These are phyloP conservation scores for Globisporangium splendens DNA, from an alignment of 352 stramenopile species.

Conservation along the genomic window DNA sequence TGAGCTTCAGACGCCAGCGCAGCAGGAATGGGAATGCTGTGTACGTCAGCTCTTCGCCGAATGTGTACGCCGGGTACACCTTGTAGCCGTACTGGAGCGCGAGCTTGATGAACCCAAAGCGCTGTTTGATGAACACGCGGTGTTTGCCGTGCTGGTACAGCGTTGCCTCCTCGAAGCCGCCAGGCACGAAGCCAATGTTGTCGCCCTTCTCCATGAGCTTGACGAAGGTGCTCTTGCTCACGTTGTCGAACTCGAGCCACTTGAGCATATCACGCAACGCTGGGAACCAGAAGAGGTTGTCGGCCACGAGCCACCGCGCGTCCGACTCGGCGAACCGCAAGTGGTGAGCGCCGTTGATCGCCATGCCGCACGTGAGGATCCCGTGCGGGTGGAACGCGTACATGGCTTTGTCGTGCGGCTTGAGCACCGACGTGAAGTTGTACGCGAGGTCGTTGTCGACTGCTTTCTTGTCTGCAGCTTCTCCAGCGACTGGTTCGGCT, in stretches of 20 bases:
- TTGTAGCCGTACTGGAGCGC: conserved; percentile 88
- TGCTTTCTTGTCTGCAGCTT: not conserved
- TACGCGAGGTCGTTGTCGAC: conserved; percentile 8
- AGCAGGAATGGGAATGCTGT: conserved; percentile 79
- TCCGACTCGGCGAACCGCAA: conserved; percentile 35
- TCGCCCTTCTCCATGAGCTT: conserved; percentile 38
- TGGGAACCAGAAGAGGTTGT: conserved; percentile 62
- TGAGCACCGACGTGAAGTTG: conserved; percentile 29
- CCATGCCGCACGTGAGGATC: conserved; percentile 44
- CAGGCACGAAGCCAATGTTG: conserved; percentile 80
- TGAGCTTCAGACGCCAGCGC: conserved; percentile 69
- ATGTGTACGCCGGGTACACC: conserved; percentile 87
- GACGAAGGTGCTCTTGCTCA: conserved; percentile 38
- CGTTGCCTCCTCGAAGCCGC: conserved; percentile 93
- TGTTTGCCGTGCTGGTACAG: conserved; percentile 74
- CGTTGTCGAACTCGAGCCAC: conserved; percentile 55
- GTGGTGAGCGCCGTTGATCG: conserved; percentile 46
- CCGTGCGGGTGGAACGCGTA: conserved; percentile 63
- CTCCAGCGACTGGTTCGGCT: not conserved
- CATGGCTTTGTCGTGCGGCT: conserved; percentile 36
- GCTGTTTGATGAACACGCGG: conserved; percentile 88
- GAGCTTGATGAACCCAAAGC: conserved; percentile 92
- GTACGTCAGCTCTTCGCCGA: conserved; percentile 88
- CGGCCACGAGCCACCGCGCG: conserved; percentile 51
- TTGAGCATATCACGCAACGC: conserved; percentile 52